phyloP scores from a whole-genome alignment of 2,329 filamentous ascomycete genomes.

The Gliomastix tumulicola region DNA sequence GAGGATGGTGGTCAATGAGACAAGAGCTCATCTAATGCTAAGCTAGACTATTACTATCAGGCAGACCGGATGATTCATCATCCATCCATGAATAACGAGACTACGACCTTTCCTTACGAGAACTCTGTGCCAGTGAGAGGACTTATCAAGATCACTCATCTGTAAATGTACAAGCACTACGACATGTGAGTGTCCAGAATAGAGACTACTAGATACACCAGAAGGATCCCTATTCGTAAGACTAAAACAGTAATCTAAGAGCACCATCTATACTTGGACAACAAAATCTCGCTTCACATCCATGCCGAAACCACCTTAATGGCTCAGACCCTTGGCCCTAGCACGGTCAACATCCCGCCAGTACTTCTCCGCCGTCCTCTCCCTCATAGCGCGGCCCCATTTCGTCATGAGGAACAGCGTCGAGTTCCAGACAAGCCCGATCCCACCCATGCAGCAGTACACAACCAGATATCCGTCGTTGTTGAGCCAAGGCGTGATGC shows the following conservation, averaged over 20 bases:
- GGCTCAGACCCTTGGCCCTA: slow-evolving; percentile 9
- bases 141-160: too few relatives aligned
- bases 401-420: slow-evolving; percentile 36
- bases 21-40: background rate
- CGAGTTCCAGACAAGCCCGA: slow-evolving; percentile 27
- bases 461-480: slow-evolving; percentile 27
- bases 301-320: slow-evolving; percentile 5
- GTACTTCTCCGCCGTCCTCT: slow-evolving; percentile 26
- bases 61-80: too few relatives aligned
- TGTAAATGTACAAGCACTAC: too few relatives aligned
- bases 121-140: too few relatives aligned
- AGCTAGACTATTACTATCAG: background rate
- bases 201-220: too few relatives aligned
- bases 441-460: slow-evolving; percentile 24
- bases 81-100: too few relatives aligned
- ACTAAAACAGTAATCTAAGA: too few relatives aligned
- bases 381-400: slow-evolving; percentile 35
- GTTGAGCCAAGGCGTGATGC: slow-evolving; percentile 19
- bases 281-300: too few relatives aligned
- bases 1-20: background rate
- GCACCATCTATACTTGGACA: too few relatives aligned
- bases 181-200: too few relatives aligned
- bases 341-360: slow-evolving; percentile 24
- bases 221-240: too few relatives aligned
- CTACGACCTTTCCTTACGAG: too few relatives aligned